Conservation (phyloP, 495 filamentous ascomycete genomes). For the Penicillium cinerascens region DNA sequence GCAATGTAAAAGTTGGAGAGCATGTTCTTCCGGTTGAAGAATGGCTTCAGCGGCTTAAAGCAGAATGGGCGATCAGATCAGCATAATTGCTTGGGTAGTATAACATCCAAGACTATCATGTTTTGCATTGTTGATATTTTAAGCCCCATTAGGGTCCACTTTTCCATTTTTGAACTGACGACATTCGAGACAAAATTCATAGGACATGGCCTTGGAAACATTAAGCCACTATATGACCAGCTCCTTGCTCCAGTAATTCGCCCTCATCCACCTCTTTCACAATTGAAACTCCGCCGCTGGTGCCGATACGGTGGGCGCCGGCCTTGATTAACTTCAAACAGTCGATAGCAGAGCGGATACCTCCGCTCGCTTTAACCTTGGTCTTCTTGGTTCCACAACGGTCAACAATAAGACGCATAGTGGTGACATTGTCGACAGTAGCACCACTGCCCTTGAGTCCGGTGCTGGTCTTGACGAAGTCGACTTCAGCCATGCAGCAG, state of each 20-base stretch:
- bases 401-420: constrained; percentile 51
- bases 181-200: not conserved
- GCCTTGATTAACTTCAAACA: constrained; percentile 57
- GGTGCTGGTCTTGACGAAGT: constrained; percentile 50
- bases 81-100: too few relatives aligned
- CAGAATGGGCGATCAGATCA: constrained; percentile 1
- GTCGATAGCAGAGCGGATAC: constrained; percentile 52
- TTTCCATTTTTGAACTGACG: too few relatives aligned
- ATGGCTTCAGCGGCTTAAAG: constrained; percentile 22
- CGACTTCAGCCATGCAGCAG: constrained; percentile 55
- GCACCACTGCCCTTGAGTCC: constrained; percentile 38
- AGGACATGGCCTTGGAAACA: too few relatives aligned
- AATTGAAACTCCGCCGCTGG: constrained; percentile 57
- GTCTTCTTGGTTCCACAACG: constrained; percentile 36
- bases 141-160: too few relatives aligned
- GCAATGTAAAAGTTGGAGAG: constrained; percentile 28
- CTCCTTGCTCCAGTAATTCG: constrained; percentile 20
- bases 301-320: constrained; percentile 63
- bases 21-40: constrained; percentile 33
- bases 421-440: constrained; percentile 48
- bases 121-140: not conserved
- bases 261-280: constrained; percentile 44
- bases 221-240: constrained; percentile 16
- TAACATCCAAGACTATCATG: not conserved
- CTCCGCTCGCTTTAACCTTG: constrained; percentile 65